Base-by-base conservation (phyloP, 2,329 filamentous ascomycete genomes). In the Salinomyces thailandicus region DNA sequence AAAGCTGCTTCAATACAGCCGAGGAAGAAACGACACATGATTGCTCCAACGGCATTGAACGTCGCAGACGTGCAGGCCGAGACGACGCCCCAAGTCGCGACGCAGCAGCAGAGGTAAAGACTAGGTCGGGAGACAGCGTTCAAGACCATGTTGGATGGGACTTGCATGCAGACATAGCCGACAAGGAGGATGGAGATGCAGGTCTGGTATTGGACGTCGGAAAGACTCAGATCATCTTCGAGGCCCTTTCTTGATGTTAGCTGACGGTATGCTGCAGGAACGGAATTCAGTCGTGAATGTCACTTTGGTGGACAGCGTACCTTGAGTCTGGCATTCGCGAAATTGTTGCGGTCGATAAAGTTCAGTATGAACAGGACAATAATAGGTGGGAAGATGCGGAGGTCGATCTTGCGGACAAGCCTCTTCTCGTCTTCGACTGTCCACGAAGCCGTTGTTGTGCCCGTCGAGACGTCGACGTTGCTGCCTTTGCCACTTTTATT, bases 1-100 rank as follows among this genome's bases (percentile, higher is more conserved):
- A 77, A 60, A 31, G 74, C 75, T 28, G 72, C 73, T 53, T 71
- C 68, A 5, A 62, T 58, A 9, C 18, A 36, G 37, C 68, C 68
- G 5, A 71, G 55, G 7, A 61, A 55, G 42, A 62, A 58, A 16
- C 63, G 51, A 15, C 26, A 32, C 19, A 42, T 35, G 14, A 42
- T 39, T 1, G 33, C 31, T 5, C 33, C 40, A 15, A 30, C 28
- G 5, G 28, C 20, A 36, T 53, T 56, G 22, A 55, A 45, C 1
- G 47, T 51, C 13, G 50, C 51, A 13, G 59, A 59, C 1, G 53
- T 59, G 5, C 57, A 46, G 0, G 58, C 60, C 0, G 55, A 60
- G 8, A 65, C 56, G 42, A 60, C 50, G 11, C 59, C 62, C 61
- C 62, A 65, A 5, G 58, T 18, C 7, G 58, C 40, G 50, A 64